Evolutionary conservation across 768 basidiomycete species (phyloP).

Genomic region (Mycena latifolia): DNA sequence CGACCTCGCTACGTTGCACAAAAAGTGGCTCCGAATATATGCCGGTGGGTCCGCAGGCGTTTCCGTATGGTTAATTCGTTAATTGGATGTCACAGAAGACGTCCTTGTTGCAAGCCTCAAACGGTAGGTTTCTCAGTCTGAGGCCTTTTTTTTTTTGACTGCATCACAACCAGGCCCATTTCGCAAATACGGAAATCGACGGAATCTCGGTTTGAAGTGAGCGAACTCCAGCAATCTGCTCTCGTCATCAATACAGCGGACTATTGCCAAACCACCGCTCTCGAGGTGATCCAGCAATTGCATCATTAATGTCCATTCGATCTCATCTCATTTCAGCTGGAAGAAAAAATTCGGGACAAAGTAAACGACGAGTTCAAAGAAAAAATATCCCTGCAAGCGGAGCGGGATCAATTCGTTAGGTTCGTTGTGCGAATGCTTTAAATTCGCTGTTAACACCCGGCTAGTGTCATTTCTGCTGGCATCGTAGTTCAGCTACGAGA

Average conservation of each 20-base stretch:
- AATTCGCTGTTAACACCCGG: conserved; percentile 7
- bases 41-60: conserved; percentile 68
- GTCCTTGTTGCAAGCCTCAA: conserved; percentile 83
- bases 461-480: conserved; percentile 86
- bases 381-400: conserved; percentile 84
- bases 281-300: conserved; percentile 67
- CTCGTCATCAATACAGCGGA: conserved; percentile 97
- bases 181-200: conserved; percentile 72
- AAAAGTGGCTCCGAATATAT: conserved; percentile 95
- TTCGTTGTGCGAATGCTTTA: conserved; percentile 47
- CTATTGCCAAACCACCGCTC: conserved; percentile 93
- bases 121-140: conserved; percentile 55
- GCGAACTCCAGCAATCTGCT: conserved; percentile 85
- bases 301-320: neutral
- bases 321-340: conserved; percentile 68
- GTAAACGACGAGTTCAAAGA: conserved; percentile 83
- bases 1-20: conserved; percentile 85
- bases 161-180: conserved; percentile 48
- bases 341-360: conserved; percentile 90
- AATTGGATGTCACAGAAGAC: conserved; percentile 72
- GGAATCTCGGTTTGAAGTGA: conserved; percentile 83
- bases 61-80: conserved; percentile 7
- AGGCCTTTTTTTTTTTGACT: neutral
- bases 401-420: conserved; percentile 93
- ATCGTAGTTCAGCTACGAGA: conserved; percentile 86